Percentiles rank a stretch among this genome's conserved stretches.
phyloP scores from a whole-genome alignment of 2,329 filamentous ascomycete species.

The Talaromyces amestolkiae region DNA sequence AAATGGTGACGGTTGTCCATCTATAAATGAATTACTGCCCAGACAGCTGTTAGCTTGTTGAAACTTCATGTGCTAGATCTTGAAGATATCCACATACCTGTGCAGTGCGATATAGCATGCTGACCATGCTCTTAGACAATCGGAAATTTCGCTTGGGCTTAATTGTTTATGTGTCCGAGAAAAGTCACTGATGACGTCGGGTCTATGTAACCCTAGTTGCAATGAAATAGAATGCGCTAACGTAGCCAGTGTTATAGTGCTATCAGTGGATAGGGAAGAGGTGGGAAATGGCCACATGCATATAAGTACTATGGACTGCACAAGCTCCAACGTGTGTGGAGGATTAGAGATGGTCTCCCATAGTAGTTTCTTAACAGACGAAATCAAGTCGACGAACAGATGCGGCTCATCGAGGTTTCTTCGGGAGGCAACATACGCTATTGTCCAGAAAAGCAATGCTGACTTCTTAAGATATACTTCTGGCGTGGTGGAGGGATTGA shows the following conservation, averaged over 20 bases:
- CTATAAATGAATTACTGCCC: constrained; percentile 4
- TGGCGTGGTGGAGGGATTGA: constrained; percentile 3
- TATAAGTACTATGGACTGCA: constrained; percentile 25
- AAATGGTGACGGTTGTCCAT: constrained; percentile 3
- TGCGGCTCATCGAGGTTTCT: constrained; percentile 18
- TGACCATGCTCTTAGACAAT: constrained; percentile 23
- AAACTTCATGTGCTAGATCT: not conserved
- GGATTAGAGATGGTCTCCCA: constrained; percentile 23
- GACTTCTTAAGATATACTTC: constrained; percentile 18
- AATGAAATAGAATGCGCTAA: constrained; percentile 23
- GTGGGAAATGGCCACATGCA: constrained; percentile 28
- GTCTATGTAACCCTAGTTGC: constrained; percentile 25
- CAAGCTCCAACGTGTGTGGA: constrained; percentile 22
- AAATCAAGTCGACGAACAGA: constrained; percentile 12
- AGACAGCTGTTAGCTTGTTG: not conserved
- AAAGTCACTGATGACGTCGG: constrained; percentile 23
- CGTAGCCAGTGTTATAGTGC: constrained; percentile 21
- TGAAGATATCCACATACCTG: constrained; percentile 6
- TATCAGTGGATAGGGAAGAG: constrained; percentile 21
- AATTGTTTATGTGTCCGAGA: constrained; percentile 19
- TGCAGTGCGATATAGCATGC: constrained; percentile 23
- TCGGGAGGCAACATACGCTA: constrained; percentile 21
- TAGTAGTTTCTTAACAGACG: constrained; percentile 19
- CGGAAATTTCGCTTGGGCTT: constrained; percentile 18
- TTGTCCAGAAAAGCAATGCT: constrained; percentile 21